Conservation (phyloP, 208 protist species). For the Acanthamoeba divionensis region DNA sequence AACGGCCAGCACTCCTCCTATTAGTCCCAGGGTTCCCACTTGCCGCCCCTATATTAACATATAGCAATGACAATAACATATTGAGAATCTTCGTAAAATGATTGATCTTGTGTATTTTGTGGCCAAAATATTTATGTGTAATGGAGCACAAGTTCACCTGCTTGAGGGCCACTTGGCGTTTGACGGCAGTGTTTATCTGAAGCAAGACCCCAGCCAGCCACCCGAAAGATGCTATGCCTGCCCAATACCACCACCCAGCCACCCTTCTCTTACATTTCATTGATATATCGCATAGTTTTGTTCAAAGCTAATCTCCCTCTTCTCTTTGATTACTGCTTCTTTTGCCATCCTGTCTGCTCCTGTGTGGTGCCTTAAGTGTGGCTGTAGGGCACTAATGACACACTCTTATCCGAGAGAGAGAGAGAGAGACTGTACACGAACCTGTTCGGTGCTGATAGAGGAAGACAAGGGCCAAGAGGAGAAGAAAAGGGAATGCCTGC, state of each 20-base stretch:
- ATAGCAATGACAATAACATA: not conserved
- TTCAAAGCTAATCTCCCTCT: no score
- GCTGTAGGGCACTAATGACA: no score
- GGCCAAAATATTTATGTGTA: slow-evolving; percentile 32
- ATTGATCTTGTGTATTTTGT: not conserved
- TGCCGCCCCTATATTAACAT: not conserved
- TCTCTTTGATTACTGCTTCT: no score
- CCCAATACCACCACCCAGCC: not conserved
- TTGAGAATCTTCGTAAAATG: not conserved
- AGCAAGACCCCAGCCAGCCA: not conserved
- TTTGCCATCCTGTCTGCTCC: not conserved
- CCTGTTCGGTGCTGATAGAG: slow-evolving; percentile 57
- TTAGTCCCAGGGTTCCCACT: not conserved
- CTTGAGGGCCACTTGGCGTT: not conserved
- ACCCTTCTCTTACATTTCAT: no score
- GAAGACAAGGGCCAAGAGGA: slow-evolving; percentile 48
- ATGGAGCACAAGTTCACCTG: not conserved
- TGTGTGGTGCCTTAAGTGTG: not conserved
- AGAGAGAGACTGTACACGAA: not conserved
- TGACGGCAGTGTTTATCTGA: not conserved
- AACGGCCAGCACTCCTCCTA: slow-evolving; percentile 13
- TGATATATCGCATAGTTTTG: no score
- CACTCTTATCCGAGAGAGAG: no score
- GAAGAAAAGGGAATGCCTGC: slow-evolving; percentile 51
- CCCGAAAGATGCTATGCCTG: slow-evolving; percentile 17